phyloP scores from a whole-genome alignment of 306 rosid genomes.

The Castanea mollissima region DNA sequence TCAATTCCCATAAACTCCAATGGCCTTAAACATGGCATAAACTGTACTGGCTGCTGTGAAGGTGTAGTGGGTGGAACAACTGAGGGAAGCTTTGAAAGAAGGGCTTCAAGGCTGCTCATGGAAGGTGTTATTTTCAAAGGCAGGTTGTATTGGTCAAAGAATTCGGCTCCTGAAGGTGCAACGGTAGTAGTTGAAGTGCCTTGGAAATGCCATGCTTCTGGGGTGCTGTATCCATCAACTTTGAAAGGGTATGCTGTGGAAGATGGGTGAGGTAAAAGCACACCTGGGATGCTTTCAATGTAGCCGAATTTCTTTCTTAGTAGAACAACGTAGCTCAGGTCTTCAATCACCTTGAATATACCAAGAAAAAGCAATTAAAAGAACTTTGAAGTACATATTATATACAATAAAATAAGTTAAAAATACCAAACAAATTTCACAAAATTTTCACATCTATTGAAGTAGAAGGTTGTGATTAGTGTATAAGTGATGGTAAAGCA shows the following conservation, averaged over 20 bases:
- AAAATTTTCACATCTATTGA: no score
- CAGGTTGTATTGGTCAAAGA: constrained; percentile 40
- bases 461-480: no score
- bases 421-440: no score
- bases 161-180: constrained; percentile 34
- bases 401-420: no score
- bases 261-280: constrained; percentile 92
- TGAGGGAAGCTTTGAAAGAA: constrained; percentile 67
- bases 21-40: constrained; percentile 34
- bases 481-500: no score
- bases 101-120: constrained; percentile 76
- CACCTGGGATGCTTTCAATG: constrained; percentile 98
- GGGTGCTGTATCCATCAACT: constrained; percentile 37
- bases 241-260: constrained; percentile 55
- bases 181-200: constrained; percentile 14
- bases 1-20: constrained; percentile 55
- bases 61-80: constrained; percentile 44
- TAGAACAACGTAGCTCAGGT: constrained; percentile 77
- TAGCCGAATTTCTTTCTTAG: constrained; percentile 82
- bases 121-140: constrained; percentile 60
- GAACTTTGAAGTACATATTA: background rate
- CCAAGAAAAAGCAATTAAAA: background rate
- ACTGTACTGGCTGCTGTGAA: constrained; percentile 15
- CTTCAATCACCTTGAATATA: constrained; percentile 67
- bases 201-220: constrained; percentile 68